Conservation (phyloP, 2,329 filamentous ascomycete species). For the Zopfia rhizophila region DNA sequence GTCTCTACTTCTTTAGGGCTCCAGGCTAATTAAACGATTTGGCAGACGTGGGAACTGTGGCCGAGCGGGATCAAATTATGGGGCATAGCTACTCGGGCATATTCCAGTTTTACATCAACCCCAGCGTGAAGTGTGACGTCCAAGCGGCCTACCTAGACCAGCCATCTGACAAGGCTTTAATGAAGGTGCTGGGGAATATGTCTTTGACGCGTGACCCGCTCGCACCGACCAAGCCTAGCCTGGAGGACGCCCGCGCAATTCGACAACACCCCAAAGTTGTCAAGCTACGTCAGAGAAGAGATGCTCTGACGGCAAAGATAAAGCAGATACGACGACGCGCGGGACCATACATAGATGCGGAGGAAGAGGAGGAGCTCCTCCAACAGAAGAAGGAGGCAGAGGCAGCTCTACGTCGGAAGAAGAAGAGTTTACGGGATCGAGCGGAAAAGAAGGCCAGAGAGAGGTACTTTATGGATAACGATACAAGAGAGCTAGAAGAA, state of each 20-base stretch:
- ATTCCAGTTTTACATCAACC: conserved; percentile 1
- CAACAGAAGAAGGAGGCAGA: neutral
- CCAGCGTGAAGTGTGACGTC: neutral
- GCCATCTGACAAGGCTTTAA: conserved; percentile 4
- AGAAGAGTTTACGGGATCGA: conserved; percentile 2
- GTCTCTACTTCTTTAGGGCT: no score
- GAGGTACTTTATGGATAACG: conserved; percentile 5
- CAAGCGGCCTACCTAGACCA: conserved; percentile 3
- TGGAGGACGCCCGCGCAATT: no score
- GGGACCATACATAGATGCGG: neutral
- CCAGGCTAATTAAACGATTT: no score
- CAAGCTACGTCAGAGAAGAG: conserved; percentile 1
- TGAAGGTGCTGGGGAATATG: conserved; percentile 4
- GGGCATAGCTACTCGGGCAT: no score
- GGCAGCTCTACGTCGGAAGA: conserved; percentile 2
- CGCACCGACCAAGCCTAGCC: conserved; percentile 6
- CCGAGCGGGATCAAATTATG: neutral
- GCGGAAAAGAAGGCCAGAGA: neutral
- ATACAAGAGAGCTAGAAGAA: conserved; percentile 6
- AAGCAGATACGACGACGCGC: neutral
- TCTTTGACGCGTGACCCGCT: conserved; percentile 4
- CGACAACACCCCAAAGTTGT: neutral
- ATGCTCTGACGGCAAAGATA: neutral
- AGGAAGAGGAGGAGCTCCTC: neutral
- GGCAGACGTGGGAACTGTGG: neutral